Evolutionary conservation across 2,329 filamentous ascomycete species (phyloP).

Genomic region (Malbranchea zuffiana): DNA sequence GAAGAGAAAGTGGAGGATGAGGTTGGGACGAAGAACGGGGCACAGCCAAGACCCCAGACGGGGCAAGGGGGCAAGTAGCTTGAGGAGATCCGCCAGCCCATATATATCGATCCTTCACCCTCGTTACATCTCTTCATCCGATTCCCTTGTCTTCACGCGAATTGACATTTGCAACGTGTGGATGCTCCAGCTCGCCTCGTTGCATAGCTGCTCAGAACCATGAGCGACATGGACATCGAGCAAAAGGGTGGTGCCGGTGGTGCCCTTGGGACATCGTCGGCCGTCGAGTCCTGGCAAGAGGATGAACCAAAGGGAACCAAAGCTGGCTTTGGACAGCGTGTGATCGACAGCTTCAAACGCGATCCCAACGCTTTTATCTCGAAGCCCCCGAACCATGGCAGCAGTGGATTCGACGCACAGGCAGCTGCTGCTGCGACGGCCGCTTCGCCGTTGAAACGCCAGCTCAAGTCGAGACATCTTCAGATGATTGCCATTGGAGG

Average conservation of each 20-base stretch:
- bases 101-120: too few relatives aligned
- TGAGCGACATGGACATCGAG: background rate
- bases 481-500: constrained; percentile 18
- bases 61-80: too few relatives aligned
- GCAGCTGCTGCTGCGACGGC: constrained; percentile 21
- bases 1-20: too few relatives aligned
- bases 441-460: constrained; percentile 18
- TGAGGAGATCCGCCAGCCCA: too few relatives aligned
- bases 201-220: too few relatives aligned
- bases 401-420: constrained; percentile 19
- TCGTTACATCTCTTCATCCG: too few relatives aligned
- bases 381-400: constrained; percentile 12
- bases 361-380: constrained; percentile 20
- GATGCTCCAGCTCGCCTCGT: too few relatives aligned
- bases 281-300: constrained; percentile 7
- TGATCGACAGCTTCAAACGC: constrained; percentile 22
- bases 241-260: constrained; percentile 7
- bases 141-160: too few relatives aligned
- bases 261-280: constrained; percentile 9
- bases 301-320: constrained; percentile 2
- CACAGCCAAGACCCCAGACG: too few relatives aligned
- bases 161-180: too few relatives aligned
- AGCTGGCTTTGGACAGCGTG: constrained; percentile 13
- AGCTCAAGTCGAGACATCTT: constrained; percentile 22
- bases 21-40: too few relatives aligned